Evolutionary conservation across 139 green algal species (phyloP).

Genomic region (Monoraphidium neglectum): DNA sequence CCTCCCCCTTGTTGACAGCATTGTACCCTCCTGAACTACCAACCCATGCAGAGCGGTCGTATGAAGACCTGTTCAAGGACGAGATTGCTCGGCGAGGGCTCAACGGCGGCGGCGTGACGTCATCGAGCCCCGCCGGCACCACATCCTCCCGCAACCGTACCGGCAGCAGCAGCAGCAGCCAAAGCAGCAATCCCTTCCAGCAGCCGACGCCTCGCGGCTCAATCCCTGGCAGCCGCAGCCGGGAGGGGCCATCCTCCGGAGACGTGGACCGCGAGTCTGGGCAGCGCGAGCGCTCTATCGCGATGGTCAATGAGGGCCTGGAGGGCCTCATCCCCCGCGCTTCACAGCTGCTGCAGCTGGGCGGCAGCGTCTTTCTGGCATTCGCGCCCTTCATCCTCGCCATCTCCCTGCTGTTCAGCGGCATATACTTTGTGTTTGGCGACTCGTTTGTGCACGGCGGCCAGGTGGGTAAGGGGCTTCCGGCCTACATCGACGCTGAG

Average conservation of each 20-base stretch:
- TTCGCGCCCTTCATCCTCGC: conserved; percentile 78
- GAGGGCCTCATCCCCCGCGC: conserved; percentile 71
- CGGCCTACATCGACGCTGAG: conserved; percentile 62
- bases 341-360: conserved; percentile 68
- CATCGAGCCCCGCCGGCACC: too few relatives aligned
- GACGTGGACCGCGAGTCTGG: too few relatives aligned
- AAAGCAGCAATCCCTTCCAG: too few relatives aligned
- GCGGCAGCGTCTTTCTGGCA: conserved; percentile 68
- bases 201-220: too few relatives aligned
- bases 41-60: too few relatives aligned
- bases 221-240: too few relatives aligned
- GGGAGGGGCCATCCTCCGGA: too few relatives aligned
- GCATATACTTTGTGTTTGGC: conserved; percentile 47
- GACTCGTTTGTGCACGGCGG: conserved; percentile 39
- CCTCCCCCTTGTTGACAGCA: too few relatives aligned
- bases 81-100: conserved; percentile 65
- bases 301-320: conserved; percentile 66
- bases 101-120: conserved; percentile 3
- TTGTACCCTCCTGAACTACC: too few relatives aligned
- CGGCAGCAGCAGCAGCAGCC: not conserved
- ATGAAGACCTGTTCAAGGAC: conserved; percentile 62
- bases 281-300: conserved; percentile 39
- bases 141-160: too few relatives aligned
- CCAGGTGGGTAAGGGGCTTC: conserved; percentile 10
- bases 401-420: conserved; percentile 49